Percentiles rank a stretch among this genome's conserved stretches.
Conservation (phyloP, 164 flowering plant species). For the Sedum album region DNA sequence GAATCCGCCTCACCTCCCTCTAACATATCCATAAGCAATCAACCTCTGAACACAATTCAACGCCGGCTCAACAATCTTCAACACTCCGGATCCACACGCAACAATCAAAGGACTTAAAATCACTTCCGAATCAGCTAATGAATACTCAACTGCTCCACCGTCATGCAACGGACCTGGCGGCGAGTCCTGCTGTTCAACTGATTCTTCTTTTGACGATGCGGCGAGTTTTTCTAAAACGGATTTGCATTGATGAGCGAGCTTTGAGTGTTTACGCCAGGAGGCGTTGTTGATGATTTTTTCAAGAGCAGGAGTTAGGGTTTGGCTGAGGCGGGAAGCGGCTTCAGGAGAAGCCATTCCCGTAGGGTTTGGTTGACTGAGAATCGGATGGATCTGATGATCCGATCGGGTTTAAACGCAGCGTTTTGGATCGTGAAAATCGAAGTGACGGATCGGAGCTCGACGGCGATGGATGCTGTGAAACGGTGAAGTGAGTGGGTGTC, state of each 20-base stretch:
- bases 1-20: slow-evolving; percentile 88
- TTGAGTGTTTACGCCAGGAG: slow-evolving; percentile 91
- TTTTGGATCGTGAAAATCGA: no score
- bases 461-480: no score
- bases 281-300: slow-evolving; percentile 86
- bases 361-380: no score
- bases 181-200: slow-evolving; percentile 22
- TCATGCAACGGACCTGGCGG: slow-evolving; percentile 71
- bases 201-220: slow-evolving; percentile 20
- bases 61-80: slow-evolving; percentile 70
- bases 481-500: no score
- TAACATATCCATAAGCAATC: slow-evolving; percentile 64
- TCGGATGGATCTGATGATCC: no score
- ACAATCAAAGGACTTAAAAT: slow-evolving; percentile 64
- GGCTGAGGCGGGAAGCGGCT: slow-evolving; percentile 88
- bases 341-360: slow-evolving; percentile 99
- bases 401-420: no score
- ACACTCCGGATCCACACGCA: slow-evolving; percentile 49
- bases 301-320: slow-evolving; percentile 58
- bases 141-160: slow-evolving; percentile 41
- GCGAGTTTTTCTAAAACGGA: slow-evolving; percentile 47
- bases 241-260: slow-evolving; percentile 81
- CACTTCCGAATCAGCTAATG: slow-evolving; percentile 67
- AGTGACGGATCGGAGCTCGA: no score
- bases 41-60: slow-evolving; percentile 84